These are phyloP conservation scores for Parasarocladium wereldwijsianum DNA, from an alignment of 2,329 filamentous ascomycete genomes.

Conservation along the genomic window DNA sequence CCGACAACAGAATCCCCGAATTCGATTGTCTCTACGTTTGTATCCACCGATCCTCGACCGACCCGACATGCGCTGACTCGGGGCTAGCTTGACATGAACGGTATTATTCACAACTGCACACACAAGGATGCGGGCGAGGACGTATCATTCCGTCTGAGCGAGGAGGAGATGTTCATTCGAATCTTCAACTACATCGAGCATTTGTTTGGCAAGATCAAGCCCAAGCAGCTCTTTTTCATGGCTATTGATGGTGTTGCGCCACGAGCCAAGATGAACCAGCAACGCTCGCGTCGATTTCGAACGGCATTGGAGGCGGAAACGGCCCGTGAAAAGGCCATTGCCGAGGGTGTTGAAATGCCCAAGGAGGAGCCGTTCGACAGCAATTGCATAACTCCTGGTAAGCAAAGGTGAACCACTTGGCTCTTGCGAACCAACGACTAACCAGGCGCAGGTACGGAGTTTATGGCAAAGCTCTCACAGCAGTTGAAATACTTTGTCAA, in stretches of 20 bases:
- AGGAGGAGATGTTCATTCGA: conserved; percentile 98
- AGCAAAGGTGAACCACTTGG: conserved; percentile 3
- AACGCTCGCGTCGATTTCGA: conserved; percentile 85
- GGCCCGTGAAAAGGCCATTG: conserved; percentile 82
- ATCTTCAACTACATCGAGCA: conserved; percentile 99
- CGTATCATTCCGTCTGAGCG: conserved; percentile 79
- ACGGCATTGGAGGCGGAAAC: conserved; percentile 84
- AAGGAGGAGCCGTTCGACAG: conserved; percentile 95
- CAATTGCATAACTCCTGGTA: conserved; percentile 93
- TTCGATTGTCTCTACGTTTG: conserved; percentile 89
- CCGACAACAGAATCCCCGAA: conserved; percentile 96
- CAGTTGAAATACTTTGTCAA: conserved; percentile 98
- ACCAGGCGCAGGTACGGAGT: conserved; percentile 50
- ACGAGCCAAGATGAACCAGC: conserved; percentile 98
- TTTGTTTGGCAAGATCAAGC: conserved; percentile 96
- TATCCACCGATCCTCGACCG: conserved; percentile 8
- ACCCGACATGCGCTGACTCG: conserved; percentile 9
- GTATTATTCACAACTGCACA: conserved; percentile 98
- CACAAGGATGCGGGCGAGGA: conserved; percentile 85
- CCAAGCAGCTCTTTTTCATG: conserved; percentile 98
- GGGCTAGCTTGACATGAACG: conserved; percentile 80
- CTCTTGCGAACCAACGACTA: conserved; percentile 3
- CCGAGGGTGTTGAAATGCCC: conserved; percentile 80
- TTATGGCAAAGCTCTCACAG: conserved; percentile 90
- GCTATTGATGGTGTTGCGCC: conserved; percentile 96